Evolutionary conservation across 2,329 filamentous ascomycete species (phyloP).

Genomic region (Podosphaera xanthii): DNA sequence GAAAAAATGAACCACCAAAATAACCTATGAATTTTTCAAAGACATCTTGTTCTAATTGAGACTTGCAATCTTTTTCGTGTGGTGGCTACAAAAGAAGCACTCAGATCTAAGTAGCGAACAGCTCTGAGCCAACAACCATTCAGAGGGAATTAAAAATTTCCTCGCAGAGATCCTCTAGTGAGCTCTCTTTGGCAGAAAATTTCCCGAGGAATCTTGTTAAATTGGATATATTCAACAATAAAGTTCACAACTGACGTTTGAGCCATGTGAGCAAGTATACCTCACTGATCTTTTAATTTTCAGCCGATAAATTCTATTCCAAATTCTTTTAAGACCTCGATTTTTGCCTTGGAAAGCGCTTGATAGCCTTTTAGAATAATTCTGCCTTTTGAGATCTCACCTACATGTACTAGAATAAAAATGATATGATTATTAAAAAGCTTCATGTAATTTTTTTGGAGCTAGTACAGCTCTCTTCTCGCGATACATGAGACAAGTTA

Average conservation of each 20-base stretch:
- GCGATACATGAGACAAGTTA: not conserved
- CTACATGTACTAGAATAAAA: no score
- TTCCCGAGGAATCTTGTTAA: not conserved
- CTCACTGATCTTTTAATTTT: not conserved
- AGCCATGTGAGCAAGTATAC: no score
- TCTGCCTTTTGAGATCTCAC: no score
- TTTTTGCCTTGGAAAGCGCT: not conserved
- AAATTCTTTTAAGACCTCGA: no score
- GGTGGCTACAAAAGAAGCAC: not conserved
- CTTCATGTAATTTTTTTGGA: not conserved
- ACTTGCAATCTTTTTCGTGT: no score
- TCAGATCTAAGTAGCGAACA: not conserved
- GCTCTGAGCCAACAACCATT: not conserved
- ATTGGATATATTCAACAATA: not conserved
- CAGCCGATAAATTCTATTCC: no score
- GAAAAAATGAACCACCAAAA: slow-evolving; percentile 18
- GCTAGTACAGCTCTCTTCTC: not conserved
- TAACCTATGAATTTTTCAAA: not conserved
- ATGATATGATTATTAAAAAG: not conserved
- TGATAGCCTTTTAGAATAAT: no score
- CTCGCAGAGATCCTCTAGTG: not conserved
- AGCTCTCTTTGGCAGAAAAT: not conserved
- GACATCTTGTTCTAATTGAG: no score
- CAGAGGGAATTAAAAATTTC: not conserved
- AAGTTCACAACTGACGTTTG: no score